Evolutionary conservation across 2,329 filamentous ascomycete species (phyloP), one percentile per base, ranked within the genome.

Genomic region (Aureobasidium sp.): DNA sequence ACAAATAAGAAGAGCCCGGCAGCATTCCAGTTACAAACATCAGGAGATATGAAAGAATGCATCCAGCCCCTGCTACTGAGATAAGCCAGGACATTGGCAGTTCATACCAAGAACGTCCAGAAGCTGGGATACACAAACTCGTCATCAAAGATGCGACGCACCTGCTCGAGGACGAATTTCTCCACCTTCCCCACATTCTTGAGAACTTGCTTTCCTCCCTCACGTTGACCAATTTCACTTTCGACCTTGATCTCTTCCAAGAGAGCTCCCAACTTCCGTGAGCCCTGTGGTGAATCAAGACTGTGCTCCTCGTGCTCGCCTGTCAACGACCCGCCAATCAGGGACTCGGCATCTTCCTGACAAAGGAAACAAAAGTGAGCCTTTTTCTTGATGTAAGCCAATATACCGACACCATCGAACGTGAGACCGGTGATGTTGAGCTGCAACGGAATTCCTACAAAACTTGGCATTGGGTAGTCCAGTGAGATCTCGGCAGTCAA

Each of bases 101-200:
- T 34, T 76, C 75, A 96, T 48, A 97, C 87, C 69, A 99, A 78
- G 74, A 97, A 97, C 0, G 93, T 97, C 92, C 93, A 97, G 75
- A 95, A 97, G 75, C 92, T 97, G 48, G 94, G 94, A 77, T 96
- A 97, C 65, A 97, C 92, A 77, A 97, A 94, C 74, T 99, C 94
- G 72, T 97, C 94, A 76, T 99, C 94, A 70, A 99, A 97, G 68
- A 99, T 97, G 70, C 91, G 85, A 72, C 93, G 86, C 65, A 99
- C 94, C 76, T 97, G 93, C 73, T 97, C 93, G 63, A 99, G 81
- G 62, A 99, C 91, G 73, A 99, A 99, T 69, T 91, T 89, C 78
- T 99, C 94, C 62, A 99, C 94, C 80, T 99, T 99, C 63, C 94
- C 93, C 54, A 99, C 93, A 73, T 99, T 99, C 81, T 97, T 97